Conservation (phyloP, 257 asterid species). For the Penstemon eatonii region DNA sequence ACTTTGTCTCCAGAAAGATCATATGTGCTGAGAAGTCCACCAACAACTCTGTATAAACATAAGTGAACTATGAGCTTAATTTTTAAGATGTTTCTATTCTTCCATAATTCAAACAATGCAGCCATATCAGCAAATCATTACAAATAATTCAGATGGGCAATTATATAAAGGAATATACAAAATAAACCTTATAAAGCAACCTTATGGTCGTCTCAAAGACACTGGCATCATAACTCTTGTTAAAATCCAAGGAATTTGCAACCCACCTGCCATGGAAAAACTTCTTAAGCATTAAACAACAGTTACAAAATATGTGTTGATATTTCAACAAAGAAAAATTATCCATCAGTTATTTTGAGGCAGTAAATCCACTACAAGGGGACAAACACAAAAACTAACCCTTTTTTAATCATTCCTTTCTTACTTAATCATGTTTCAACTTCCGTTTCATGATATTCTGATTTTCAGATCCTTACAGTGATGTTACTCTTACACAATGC, state of each 20-base stretch:
- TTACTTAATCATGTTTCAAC: no score
- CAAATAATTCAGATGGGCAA: slow-evolving; percentile 25
- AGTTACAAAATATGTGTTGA: slow-evolving; percentile 8
- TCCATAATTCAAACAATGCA: not conserved
- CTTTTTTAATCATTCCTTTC: no score
- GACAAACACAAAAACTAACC: not conserved
- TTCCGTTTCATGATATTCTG: no score
- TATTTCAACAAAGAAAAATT: slow-evolving; percentile 2
- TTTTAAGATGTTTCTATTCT: slow-evolving; percentile 10
- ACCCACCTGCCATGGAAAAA: slow-evolving; percentile 85
- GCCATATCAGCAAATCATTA: slow-evolving; percentile 14
- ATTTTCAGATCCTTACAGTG: no score
- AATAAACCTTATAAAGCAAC: slow-evolving; percentile 92
- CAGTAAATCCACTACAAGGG: slow-evolving; percentile 14
- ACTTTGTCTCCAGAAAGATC: slow-evolving; percentile 93
- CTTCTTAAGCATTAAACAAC: slow-evolving; percentile 29
- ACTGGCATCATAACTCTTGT: slow-evolving; percentile 97
- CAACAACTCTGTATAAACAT: slow-evolving; percentile 82
- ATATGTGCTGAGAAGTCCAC: slow-evolving; percentile 95
- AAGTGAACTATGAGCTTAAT: slow-evolving; percentile 29
- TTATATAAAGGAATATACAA: slow-evolving; percentile 36
- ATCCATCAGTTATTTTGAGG: slow-evolving; percentile 20
- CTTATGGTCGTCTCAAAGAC: slow-evolving; percentile 99
- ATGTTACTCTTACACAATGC: no score
- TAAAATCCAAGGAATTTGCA: slow-evolving; percentile 82